A percentile compares a stretch with the other conserved stretches of the same genome.
These are phyloP conservation scores for Blastomyces percursus DNA, from an alignment of 2,329 filamentous ascomycete genomes.

Conservation along the genomic window DNA sequence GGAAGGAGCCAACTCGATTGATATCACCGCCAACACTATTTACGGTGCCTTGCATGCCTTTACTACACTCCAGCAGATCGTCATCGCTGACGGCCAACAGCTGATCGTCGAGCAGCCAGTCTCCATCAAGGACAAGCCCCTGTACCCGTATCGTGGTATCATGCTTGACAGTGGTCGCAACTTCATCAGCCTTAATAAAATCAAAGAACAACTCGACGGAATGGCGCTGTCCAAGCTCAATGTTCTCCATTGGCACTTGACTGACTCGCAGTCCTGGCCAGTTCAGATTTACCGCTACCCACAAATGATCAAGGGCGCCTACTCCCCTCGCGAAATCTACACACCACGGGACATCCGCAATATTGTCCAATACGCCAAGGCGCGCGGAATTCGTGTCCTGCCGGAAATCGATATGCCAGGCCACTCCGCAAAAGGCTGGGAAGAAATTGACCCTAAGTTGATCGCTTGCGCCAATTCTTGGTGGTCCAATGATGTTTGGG, in stretches of 20 bases:
- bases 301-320: slow-evolving; percentile 45
- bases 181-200: slow-evolving; percentile 42
- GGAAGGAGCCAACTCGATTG: slow-evolving; percentile 30
- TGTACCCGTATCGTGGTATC: slow-evolving; percentile 45
- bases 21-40: slow-evolving; percentile 41
- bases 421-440: slow-evolving; percentile 46
- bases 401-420: slow-evolving; percentile 55
- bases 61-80: slow-evolving; percentile 47
- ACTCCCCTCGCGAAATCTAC: slow-evolving; percentile 41
- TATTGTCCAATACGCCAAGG: slow-evolving; percentile 41
- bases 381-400: slow-evolving; percentile 48
- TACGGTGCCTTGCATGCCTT: slow-evolving; percentile 48
- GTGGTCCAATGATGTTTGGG: slow-evolving; percentile 51
- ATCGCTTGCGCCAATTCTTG: slow-evolving; percentile 47
- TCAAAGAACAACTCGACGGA: slow-evolving; percentile 45
- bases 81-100: slow-evolving; percentile 39
- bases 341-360: slow-evolving; percentile 33
- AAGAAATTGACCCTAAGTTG: slow-evolving; percentile 46
- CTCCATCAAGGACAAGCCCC: slow-evolving; percentile 39
- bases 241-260: slow-evolving; percentile 47
- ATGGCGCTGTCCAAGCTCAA: slow-evolving; percentile 49
- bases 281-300: slow-evolving; percentile 41
- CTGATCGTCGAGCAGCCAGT: slow-evolving; percentile 46
- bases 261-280: slow-evolving; percentile 47
- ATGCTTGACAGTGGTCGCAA: slow-evolving; percentile 48